Percentiles rank a stretch among this genome's conserved stretches.
phyloP scores from a whole-genome alignment of 345 rosid species.

The Corymbia maculata region DNA sequence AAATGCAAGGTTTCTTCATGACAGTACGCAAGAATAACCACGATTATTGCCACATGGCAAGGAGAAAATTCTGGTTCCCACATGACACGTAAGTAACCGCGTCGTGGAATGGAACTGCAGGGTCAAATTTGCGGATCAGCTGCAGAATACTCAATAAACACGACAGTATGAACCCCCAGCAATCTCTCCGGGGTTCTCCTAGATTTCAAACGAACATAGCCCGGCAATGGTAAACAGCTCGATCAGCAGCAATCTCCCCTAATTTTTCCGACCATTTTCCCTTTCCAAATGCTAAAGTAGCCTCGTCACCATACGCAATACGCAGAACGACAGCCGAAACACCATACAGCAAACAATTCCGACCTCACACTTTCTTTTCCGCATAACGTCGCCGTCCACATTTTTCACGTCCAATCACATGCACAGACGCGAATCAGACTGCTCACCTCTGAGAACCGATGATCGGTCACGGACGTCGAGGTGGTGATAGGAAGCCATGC shows the following conservation, averaged over 20 bases:
- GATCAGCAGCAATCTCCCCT: neutral
- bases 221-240: neutral
- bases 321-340: neutral
- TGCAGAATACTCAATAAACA: neutral
- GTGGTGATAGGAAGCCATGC: constrained; percentile 54
- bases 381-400: neutral
- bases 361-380: neutral
- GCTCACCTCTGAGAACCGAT: constrained; percentile 44
- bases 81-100: accelerated
- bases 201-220: neutral
- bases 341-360: neutral
- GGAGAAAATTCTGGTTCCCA: neutral
- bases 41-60: neutral
- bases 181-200: neutral
- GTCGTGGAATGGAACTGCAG: neutral
- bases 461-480: constrained; percentile 60
- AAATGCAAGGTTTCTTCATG: neutral
- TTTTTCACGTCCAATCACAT: constrained; percentile 1
- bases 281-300: neutral
- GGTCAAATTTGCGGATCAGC: neutral
- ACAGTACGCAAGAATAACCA: neutral
- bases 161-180: neutral
- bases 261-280: neutral
- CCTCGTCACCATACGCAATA: neutral
- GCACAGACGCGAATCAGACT: neutral